Evolutionary conservation across 1,284 basidiomycete genomes (phyloP), one percentile per base, ranked within the genome.

Genomic region (Irpex sp.): DNA sequence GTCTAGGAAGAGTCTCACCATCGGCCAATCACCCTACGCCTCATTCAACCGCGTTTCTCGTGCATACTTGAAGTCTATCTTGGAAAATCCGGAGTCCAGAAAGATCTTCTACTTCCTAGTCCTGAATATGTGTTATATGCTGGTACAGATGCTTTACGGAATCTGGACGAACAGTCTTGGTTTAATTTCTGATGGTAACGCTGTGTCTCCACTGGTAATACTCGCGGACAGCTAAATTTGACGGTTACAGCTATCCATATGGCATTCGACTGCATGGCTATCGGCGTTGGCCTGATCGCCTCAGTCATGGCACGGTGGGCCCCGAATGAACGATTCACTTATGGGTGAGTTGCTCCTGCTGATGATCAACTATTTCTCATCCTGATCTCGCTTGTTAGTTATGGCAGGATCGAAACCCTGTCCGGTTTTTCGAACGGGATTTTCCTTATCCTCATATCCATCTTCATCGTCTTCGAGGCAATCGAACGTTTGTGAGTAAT

Each of bases 201-300:
- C 58, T 15, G 11, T 49, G 7, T 60, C 21, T 17, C 7, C 13
- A 60, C 3, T 21, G 21, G 21, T 26, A 26, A 26, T 26, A 26
- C 13, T 9, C 19, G 15, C 26, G 51, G 38, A 31, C n/a, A 13
- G 34, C 34, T 61, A 55, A 21, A 58, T 48, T 31, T 37, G 36
- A 55, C 61, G 55, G 40, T 58, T 55, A 4, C 68, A 97, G 97
- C 97, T 11, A 99, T 99, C 59, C 97, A 99, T 74, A 99, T 99
- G 97, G 94, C 96, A 26, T 99, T 99, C 71, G 97, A 99, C 78
- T 99, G 97, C 73, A 90, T 98, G 80, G 97, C 97, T 1, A 95
- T 99, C 62, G 97, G 88, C 0, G 94, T 99, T 68, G 97, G 97
- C 1, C 82, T 99, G 1, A 90, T 98, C 66, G 97, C 97, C 2